Evolutionary conservation across 768 basidiomycete species (phyloP).

Genomic region (Stropharia rugosoannulata): DNA sequence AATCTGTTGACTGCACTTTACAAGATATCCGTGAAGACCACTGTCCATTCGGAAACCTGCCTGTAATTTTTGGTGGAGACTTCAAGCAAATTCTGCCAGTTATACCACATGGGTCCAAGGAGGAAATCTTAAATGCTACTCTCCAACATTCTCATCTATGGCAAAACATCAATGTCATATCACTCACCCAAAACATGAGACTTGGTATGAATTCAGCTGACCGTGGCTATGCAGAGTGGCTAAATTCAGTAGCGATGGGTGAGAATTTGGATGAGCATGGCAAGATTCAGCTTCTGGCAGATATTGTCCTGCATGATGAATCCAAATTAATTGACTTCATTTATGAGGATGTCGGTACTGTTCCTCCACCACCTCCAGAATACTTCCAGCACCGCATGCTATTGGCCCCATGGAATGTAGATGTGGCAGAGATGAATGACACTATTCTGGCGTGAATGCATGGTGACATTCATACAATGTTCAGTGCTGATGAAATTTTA

Average conservation of each 20-base stretch:
- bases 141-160: conserved; percentile 38
- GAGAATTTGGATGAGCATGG: no score
- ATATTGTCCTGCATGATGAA: no score
- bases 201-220: no score
- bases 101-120: conserved; percentile 32
- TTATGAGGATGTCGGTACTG: no score
- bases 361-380: no score
- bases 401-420: conserved; percentile 34
- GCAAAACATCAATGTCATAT: conserved; percentile 27
- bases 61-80: conserved; percentile 48
- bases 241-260: no score
- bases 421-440: conserved; percentile 35
- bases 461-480: conserved; percentile 18
- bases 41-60: conserved; percentile 41
- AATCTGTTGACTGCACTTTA: no score
- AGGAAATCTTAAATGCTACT: conserved; percentile 37
- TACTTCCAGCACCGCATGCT: no score
- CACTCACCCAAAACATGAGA: conserved; percentile 40
- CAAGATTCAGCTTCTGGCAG: no score
- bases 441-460: conserved; percentile 22
- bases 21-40: conserved; percentile 9
- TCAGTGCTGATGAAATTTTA: conserved; percentile 29
- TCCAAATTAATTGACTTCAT: no score
- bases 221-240: no score
- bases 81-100: conserved; percentile 49